A percentile compares a stretch with the other conserved stretches of the same genome.
These are phyloP conservation scores for Phoenix roebelenii DNA, from an alignment of 176 grass and related monocot species.

Conservation along the genomic window DNA sequence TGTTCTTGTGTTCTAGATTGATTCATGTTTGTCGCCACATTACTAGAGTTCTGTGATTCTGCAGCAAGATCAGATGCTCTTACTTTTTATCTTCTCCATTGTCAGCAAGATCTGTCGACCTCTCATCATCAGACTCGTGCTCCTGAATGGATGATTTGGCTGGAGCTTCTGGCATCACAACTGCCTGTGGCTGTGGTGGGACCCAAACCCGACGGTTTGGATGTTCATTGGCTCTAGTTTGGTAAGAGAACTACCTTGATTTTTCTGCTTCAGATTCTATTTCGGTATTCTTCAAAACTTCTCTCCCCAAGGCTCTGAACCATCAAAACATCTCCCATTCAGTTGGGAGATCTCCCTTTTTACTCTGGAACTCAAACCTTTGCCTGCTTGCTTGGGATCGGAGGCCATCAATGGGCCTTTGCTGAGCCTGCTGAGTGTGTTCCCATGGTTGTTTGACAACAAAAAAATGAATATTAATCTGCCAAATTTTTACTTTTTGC, in stretches of 20 bases:
- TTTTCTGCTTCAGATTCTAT: not conserved
- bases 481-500: too few relatives aligned
- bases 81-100: not conserved
- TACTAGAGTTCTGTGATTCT: too few relatives aligned
- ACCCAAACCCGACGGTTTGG: not conserved
- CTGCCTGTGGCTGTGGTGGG: not conserved
- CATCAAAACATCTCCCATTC: not conserved
- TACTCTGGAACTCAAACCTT: not conserved
- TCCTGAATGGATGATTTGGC: conserved; percentile 2
- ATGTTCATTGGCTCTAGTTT: not conserved
- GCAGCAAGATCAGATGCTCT: not conserved
- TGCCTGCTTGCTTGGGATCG: not conserved
- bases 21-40: too few relatives aligned
- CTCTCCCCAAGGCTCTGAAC: not conserved
- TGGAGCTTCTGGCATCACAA: conserved; percentile 1
- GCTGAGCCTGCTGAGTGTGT: not conserved
- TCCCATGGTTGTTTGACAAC: conserved; percentile 10
- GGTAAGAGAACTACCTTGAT: not conserved
- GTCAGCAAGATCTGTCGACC: too few relatives aligned
- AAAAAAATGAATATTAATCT: not conserved
- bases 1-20: too few relatives aligned
- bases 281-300: not conserved
- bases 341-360: not conserved
- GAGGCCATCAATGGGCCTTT: not conserved
- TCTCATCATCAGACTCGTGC: not conserved